Conservation (phyloP, 441 rosid species). For the Corymbia calophylla region DNA sequence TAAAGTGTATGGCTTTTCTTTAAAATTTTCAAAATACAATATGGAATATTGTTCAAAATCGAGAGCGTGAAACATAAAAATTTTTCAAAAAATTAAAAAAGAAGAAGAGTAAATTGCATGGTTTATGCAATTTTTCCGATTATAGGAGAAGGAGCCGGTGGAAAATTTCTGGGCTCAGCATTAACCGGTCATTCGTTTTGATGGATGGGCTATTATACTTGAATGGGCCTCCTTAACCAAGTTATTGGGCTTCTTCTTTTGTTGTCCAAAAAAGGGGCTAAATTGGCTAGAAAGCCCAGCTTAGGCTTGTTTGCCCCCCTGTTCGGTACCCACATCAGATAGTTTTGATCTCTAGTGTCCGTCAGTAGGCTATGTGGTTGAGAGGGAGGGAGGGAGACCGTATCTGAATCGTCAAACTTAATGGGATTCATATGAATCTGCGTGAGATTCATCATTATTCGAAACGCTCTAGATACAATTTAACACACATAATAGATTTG, state of each 20-base stretch:
- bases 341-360: not conserved
- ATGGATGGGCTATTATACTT: not conserved
- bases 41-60: not conserved
- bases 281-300: not conserved
- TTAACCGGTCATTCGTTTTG: not conserved
- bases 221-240: not conserved
- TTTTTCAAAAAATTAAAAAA: fast-evolving
- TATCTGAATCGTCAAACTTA: not conserved
- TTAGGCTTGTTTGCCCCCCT: fast-evolving
- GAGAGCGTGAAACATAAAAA: not conserved
- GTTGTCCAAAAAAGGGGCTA: not conserved
- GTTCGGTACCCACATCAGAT: fast-evolving
- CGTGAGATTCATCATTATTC: not conserved
- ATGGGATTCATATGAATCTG: fast-evolving
- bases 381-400: not conserved
- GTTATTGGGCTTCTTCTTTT: not conserved
- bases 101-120: not conserved
- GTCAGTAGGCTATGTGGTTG: fast-evolving
- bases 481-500: not conserved
- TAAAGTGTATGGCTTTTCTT: not conserved
- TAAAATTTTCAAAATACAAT: not conserved
- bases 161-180: not conserved
- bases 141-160: not conserved
- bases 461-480: not conserved
- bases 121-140: not conserved